A percentile compares a stretch with the other conserved stretches of the same genome.
phyloP scores from a whole-genome alignment of 73 alveolate genomes.

The Breviolum minutum region DNA sequence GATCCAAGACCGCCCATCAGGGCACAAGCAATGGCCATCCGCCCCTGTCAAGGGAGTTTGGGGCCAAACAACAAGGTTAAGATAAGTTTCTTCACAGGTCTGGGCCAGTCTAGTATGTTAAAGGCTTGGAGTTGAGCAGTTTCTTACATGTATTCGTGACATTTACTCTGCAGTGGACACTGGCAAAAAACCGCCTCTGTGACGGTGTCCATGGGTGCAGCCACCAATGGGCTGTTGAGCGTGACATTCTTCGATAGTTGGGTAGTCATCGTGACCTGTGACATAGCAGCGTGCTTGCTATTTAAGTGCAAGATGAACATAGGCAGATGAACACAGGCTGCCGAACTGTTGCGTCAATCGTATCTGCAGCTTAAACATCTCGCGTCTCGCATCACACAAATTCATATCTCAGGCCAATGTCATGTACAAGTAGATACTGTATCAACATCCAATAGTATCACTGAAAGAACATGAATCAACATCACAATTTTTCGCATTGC shows the following conservation, averaged over 20 bases:
- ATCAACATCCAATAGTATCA: too few species aligned
- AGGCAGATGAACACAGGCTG: too few species aligned
- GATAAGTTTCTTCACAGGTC: background rate
- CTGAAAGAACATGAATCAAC: background rate
- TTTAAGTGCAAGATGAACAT: too few species aligned
- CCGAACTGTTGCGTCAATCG: background rate
- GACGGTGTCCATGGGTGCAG: conserved; percentile 85
- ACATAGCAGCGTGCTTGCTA: background rate
- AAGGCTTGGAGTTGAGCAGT: background rate
- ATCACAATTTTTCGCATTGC: background rate
- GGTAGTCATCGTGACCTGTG: conserved; percentile 45
- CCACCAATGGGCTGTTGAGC: conserved; percentile 73
- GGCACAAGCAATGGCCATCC: conserved; percentile 91
- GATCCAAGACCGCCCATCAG: conserved; percentile 80
- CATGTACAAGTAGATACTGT: background rate
- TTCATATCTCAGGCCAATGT: background rate
- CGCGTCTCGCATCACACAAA: background rate
- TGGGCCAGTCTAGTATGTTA: background rate
- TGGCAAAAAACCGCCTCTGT: conserved; percentile 11
- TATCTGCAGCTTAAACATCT: background rate
- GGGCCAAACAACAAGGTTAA: background rate
- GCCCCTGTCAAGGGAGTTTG: background rate
- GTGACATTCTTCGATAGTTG: conserved; percentile 75
- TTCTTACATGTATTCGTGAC: background rate
- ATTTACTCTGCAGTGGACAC: background rate